Conservation (phyloP, 495 filamentous ascomycete species). For the Aspergillus mulundensis region DNA sequence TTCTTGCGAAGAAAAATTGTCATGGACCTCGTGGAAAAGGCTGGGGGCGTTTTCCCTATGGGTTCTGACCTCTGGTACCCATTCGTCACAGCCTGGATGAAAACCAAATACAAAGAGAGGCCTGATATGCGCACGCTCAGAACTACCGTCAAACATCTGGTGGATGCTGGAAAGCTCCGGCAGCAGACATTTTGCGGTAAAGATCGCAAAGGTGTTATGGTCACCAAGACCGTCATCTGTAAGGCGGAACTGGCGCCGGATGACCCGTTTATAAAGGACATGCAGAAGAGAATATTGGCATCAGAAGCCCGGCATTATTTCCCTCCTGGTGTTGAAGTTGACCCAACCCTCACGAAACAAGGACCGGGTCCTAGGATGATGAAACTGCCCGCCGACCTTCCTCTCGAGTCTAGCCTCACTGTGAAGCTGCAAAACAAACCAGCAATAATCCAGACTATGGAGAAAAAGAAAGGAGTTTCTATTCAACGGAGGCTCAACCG, state of each 20-base stretch:
- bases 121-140: constrained; percentile 52
- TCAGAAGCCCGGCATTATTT: constrained; percentile 26
- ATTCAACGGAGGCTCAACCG: constrained; percentile 29
- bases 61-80: constrained; percentile 69
- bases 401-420: constrained; percentile 28
- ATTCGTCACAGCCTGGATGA: constrained; percentile 59
- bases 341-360: constrained; percentile 26
- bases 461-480: constrained; percentile 26
- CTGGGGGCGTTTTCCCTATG: constrained; percentile 69
- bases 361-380: constrained; percentile 7
- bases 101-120: constrained; percentile 38
- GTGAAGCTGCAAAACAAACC: constrained; percentile 42
- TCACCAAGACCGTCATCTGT: constrained; percentile 54
- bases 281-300: constrained; percentile 51
- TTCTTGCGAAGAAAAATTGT: constrained; percentile 59
- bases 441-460: constrained; percentile 24
- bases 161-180: constrained; percentile 54
- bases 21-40: constrained; percentile 62
- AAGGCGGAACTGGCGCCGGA: constrained; percentile 44
- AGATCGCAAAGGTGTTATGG: constrained; percentile 46
- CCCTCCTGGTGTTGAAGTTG: constrained; percentile 31
- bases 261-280: constrained; percentile 45
- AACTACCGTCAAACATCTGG: constrained; percentile 56
- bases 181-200: constrained; percentile 61
- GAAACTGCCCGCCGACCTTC: constrained; percentile 17